A percentile compares a stretch with the other conserved stretches of the same genome.
Conservation (phyloP, 805 yeast species). For the Grigorovia humatica region DNA sequence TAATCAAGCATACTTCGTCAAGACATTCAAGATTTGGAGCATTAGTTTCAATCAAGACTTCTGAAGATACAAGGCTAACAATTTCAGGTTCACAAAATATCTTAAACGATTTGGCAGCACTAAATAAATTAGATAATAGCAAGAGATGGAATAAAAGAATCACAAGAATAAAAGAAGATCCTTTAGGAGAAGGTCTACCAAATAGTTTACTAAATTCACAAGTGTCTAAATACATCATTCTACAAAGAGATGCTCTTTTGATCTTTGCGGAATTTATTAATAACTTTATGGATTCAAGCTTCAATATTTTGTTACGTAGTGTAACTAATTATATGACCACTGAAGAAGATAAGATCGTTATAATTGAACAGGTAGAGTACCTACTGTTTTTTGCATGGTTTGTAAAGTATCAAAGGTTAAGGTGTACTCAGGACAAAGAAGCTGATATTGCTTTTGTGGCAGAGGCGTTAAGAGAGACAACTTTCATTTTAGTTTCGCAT, state of each 20-base stretch:
- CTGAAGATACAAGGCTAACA: constrained; percentile 47
- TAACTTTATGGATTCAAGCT: constrained; percentile 63
- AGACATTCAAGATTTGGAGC: constrained; percentile 93
- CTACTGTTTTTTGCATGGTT: constrained; percentile 67
- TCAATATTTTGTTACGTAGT: constrained; percentile 51
- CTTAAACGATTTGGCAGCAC: constrained; percentile 38
- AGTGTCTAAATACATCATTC: constrained; percentile 15
- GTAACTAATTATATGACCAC: constrained; percentile 39
- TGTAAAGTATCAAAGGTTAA: constrained; percentile 47
- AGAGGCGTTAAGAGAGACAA: constrained; percentile 49
- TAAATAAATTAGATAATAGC: constrained; percentile 54
- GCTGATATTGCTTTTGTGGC: constrained; percentile 36
- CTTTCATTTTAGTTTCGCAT: constrained; percentile 41
- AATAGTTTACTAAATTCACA: constrained; percentile 18
- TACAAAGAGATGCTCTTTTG: constrained; percentile 26
- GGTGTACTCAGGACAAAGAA: constrained; percentile 13
- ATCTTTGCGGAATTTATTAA: constrained; percentile 37
- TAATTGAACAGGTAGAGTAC: constrained; percentile 34
- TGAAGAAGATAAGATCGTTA: constrained; percentile 29
- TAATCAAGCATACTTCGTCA: constrained; percentile 44
- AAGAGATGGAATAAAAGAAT: constrained; percentile 52
- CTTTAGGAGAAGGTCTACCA: constrained; percentile 26
- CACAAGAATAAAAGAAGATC: constrained; percentile 21
- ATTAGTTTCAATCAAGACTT: constrained; percentile 57
- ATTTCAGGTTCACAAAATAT: constrained; percentile 68